phyloP scores from a whole-genome alignment of 768 basidiomycete species.

The Auricularia sp. region DNA sequence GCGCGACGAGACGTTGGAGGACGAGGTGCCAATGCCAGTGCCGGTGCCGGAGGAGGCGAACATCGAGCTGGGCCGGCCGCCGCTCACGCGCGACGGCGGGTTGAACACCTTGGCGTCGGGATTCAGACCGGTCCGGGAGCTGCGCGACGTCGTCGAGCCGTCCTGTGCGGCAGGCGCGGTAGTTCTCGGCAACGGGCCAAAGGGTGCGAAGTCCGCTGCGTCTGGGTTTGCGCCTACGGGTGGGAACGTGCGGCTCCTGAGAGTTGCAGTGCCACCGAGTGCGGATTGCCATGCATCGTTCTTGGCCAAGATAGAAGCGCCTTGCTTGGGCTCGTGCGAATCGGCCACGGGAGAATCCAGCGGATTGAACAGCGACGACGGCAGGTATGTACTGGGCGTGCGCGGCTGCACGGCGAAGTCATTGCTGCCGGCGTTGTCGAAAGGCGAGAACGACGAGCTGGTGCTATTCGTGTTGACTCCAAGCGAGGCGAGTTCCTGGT shows the following conservation, averaged over 20 bases:
- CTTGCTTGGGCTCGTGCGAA: not conserved
- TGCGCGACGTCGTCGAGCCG: not conserved
- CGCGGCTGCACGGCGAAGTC: not conserved
- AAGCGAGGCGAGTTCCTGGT: slow-evolving; percentile 28
- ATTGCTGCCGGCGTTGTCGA: slow-evolving; percentile 32
- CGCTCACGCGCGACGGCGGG: slow-evolving; percentile 7
- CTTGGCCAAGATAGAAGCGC: not conserved
- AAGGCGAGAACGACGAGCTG: slow-evolving; percentile 41
- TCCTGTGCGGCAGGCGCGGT: not conserved
- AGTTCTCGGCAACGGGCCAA: not conserved
- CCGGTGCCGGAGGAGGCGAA: not conserved
- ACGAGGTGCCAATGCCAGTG: slow-evolving; percentile 6
- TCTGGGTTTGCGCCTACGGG: no score
- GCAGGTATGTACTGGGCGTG: not conserved
- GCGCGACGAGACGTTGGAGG: slow-evolving; percentile 9
- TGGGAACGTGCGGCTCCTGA: not conserved
- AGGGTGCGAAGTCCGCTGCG: not conserved
- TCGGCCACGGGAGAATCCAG: slow-evolving; percentile 2
- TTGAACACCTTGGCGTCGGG: slow-evolving; percentile 82
- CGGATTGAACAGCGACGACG: slow-evolving; percentile 6
- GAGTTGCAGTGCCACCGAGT: not conserved
- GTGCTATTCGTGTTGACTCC: not conserved
- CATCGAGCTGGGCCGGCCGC: slow-evolving; percentile 5
- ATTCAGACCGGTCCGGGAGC: slow-evolving; percentile 49
- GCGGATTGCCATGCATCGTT: not conserved